A percentile compares a stretch with the other conserved stretches of the same genome.
These are phyloP conservation scores for Fusarium chaquense DNA, from an alignment of 2,329 filamentous ascomycete genomes.

Conservation along the genomic window DNA sequence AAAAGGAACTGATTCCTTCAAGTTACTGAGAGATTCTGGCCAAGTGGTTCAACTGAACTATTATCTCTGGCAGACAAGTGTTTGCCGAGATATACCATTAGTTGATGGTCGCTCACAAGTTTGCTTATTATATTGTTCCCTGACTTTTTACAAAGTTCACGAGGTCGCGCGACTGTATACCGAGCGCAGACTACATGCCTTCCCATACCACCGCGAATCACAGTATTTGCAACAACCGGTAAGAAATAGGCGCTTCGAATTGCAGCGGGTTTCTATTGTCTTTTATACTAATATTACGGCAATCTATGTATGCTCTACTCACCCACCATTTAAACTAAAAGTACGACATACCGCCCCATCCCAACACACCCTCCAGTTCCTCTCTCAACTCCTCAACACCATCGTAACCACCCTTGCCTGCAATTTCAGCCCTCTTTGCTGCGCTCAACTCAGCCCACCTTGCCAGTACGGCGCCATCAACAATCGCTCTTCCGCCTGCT, in stretches of 20 bases:
- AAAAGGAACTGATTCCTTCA: too few species aligned
- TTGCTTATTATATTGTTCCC: too few species aligned
- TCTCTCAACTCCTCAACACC: conserved; percentile 75
- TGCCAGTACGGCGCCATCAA: conserved; percentile 82
- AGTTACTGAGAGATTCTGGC: too few species aligned
- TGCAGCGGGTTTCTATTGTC: neutral
- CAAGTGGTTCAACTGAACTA: too few species aligned
- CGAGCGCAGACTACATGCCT: too few species aligned
- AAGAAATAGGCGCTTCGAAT: too few species aligned
- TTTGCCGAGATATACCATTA: too few species aligned
- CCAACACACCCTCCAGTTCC: conserved; percentile 74
- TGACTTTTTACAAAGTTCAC: too few species aligned
- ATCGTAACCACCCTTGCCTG: conserved; percentile 76
- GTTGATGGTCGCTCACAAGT: too few species aligned
- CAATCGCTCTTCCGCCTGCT: conserved; percentile 72
- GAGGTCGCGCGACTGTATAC: too few species aligned
- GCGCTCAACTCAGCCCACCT: conserved; percentile 82
- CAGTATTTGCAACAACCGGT: neutral
- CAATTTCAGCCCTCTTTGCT: conserved; percentile 77
- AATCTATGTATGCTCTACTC: neutral
- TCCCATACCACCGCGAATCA: neutral
- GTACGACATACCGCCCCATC: conserved; percentile 73
- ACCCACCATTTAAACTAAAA: conserved; percentile 51
- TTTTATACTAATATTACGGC: neutral
- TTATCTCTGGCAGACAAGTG: too few species aligned